Evolutionary conservation across 345 rosid genomes (phyloP), one percentile per base, ranked within the genome.

Genomic region (Gossypium raimondii): DNA sequence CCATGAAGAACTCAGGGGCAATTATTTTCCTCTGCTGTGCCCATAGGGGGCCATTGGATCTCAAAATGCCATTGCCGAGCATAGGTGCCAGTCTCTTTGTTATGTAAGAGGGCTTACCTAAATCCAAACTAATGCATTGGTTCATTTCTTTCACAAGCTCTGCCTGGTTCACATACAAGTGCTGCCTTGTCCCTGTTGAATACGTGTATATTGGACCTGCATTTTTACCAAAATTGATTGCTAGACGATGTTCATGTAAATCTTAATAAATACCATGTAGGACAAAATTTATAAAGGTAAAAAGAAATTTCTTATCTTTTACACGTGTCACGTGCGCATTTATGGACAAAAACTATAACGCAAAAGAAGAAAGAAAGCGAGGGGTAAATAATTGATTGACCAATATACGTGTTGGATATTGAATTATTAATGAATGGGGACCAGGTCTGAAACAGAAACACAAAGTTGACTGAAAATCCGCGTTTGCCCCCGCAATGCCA

Each of bases 81-180:
- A 89, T 76, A 9, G 94, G 92, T 3, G 81, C 83, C 22, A 88
- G 86, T 51, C 84, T 85, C 78, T 88, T 86, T 51, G 92, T 86
- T 52, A 89, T 67, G 72, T 88, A 91, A 51, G 89, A 75, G 64
- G 93, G 92, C 78, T 93, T 93, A 10, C 98, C 98, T 38, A 93
- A 81, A 48, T 78, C 84, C 81, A 91, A 79, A 25, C 88, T 81
- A 25, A 63, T 81, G 70, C 85, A 84, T 67, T 78, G 90, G 77
- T 89, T 91, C 83, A 93, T 84, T 73, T 91, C 97, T 82, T 85
- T 91, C 76, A 91, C 94, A 2, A 90, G 55, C 72, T 87, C 92
- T 0, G 94, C 89, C 69, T 91, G 80, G 76, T 87, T 93, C 72
- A 88, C 77, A 61, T 89, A 91, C 77, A 93, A 67, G 77, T 91